Evolutionary conservation across 1,284 basidiomycete genomes (phyloP).

Genomic region (Microbotryomycetes sp.): DNA sequence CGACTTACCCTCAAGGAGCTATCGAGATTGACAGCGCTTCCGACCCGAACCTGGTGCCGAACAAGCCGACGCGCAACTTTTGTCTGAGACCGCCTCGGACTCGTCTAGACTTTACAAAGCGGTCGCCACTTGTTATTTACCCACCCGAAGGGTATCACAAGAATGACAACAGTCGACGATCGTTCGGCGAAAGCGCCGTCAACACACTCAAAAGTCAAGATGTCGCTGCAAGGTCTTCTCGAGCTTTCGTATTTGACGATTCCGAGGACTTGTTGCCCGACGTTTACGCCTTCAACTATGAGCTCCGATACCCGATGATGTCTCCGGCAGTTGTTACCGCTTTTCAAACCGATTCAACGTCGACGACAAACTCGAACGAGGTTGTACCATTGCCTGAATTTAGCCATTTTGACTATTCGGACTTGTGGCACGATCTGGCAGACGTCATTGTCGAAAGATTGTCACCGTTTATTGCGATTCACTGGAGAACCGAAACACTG

Average conservation of each 20-base stretch:
- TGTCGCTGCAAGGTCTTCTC: slow-evolving; percentile 23
- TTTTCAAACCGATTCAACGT: background rate
- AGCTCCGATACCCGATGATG: slow-evolving; percentile 36
- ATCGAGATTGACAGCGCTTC: slow-evolving; percentile 33
- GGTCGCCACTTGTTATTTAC: slow-evolving; percentile 34
- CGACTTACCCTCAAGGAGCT: slow-evolving; percentile 25
- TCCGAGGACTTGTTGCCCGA: slow-evolving; percentile 24
- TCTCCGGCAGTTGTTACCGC: slow-evolving; percentile 10
- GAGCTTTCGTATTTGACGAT: background rate
- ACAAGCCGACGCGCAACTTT: slow-evolving; percentile 33
- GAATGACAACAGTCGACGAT: slow-evolving; percentile 13
- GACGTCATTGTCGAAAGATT: slow-evolving; percentile 14
- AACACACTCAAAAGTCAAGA: slow-evolving; percentile 19
- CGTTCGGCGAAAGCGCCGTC: slow-evolving; percentile 34
- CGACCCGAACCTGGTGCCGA: slow-evolving; percentile 28
- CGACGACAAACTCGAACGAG: background rate
- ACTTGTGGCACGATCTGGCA: slow-evolving; percentile 33
- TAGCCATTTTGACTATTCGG: slow-evolving; percentile 35
- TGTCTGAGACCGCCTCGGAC: slow-evolving; percentile 31
- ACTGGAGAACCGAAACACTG: slow-evolving; percentile 39
- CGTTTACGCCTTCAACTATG: slow-evolving; percentile 38
- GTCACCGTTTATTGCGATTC: slow-evolving; percentile 34
- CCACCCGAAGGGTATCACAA: slow-evolving; percentile 32
- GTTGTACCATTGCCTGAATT: slow-evolving; percentile 21
- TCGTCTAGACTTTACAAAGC: slow-evolving; percentile 31